These are phyloP conservation scores for Astragalus membranaceus DNA, from an alignment of 306 rosid species.

Conservation along the genomic window DNA sequence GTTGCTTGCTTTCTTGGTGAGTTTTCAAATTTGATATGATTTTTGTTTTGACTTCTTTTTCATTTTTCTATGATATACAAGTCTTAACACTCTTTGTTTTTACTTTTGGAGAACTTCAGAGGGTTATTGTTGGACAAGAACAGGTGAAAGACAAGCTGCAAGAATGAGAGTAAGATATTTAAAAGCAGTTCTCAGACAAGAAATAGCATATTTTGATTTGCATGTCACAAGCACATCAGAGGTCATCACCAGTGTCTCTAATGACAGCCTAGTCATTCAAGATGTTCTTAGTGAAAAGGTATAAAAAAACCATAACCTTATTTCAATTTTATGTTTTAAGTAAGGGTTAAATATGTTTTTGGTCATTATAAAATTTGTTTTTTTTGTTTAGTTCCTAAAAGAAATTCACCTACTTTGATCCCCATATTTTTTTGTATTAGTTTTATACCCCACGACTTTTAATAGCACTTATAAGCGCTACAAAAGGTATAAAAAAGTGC, in stretches of 20 bases:
- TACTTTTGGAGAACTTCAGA: slow-evolving; percentile 33
- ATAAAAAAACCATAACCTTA: neutral
- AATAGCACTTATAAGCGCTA: too few relatives aligned
- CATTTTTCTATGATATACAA: neutral
- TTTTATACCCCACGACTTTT: too few relatives aligned
- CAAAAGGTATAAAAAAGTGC: too few relatives aligned
- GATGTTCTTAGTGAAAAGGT: slow-evolving; percentile 89
- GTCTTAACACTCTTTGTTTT: too few relatives aligned
- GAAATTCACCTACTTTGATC: too few relatives aligned
- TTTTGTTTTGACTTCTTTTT: neutral
- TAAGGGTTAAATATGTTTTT: too few relatives aligned
- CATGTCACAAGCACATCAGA: slow-evolving; percentile 90
- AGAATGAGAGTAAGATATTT: slow-evolving; percentile 81
- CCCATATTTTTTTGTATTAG: too few relatives aligned
- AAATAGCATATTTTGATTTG: slow-evolving; percentile 86
- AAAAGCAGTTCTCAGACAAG: slow-evolving; percentile 85
- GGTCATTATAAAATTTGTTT: too few relatives aligned
- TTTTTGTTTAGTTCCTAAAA: too few relatives aligned
- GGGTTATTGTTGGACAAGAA: slow-evolving; percentile 98
- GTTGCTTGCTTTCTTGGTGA: slow-evolving; percentile 76
- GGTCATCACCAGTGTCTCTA: slow-evolving; percentile 79
- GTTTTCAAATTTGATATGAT: neutral
- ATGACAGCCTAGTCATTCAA: slow-evolving; percentile 75
- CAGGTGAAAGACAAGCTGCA: slow-evolving; percentile 87
- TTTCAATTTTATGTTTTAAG: neutral